Percentiles rank a stretch among this genome's conserved stretches.
phyloP scores from a whole-genome alignment of 2,329 filamentous ascomycete species.

The Clonostachys byssicola region DNA sequence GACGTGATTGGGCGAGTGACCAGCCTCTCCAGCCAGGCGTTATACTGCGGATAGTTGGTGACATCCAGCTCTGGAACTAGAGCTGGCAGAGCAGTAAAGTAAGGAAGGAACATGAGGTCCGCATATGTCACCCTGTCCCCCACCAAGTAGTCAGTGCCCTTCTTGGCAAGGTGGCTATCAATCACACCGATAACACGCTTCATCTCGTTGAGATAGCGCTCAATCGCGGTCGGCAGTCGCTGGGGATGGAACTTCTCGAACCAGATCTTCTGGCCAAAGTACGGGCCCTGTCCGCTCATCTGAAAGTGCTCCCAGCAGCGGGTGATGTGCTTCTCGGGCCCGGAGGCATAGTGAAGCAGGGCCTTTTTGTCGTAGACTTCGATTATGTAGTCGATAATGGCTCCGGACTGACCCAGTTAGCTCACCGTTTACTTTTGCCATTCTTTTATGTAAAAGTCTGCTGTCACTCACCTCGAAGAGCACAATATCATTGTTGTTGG shows the following conservation, averaged over 20 bases:
- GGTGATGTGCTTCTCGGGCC: background rate
- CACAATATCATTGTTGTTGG: slow-evolving; percentile 20
- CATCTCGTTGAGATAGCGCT: slow-evolving; percentile 20
- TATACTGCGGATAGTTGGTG: background rate
- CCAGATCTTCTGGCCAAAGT: slow-evolving; percentile 34
- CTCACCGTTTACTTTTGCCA: background rate
- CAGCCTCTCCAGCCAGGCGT: background rate
- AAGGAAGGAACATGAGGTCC: slow-evolving; percentile 25
- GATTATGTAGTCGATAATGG: slow-evolving; percentile 16
- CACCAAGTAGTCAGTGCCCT: slow-evolving; percentile 24
- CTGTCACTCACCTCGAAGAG: slow-evolving; percentile 15
- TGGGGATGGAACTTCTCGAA: slow-evolving; percentile 14
- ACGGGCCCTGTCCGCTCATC: slow-evolving; percentile 32
- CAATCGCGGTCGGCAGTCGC: slow-evolving; percentile 7
- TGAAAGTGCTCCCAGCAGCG: background rate
- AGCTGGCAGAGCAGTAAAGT: background rate
- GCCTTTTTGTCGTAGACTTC: slow-evolving; percentile 16
- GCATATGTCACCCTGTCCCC: slow-evolving; percentile 34
- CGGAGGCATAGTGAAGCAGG: slow-evolving; percentile 4
- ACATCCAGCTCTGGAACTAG: background rate
- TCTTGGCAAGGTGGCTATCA: slow-evolving; percentile 11
- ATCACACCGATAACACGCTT: slow-evolving; percentile 18
- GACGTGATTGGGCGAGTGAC: background rate
- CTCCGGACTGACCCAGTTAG: slow-evolving; percentile 9
- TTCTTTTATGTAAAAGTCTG: background rate